Evolutionary conservation across 768 basidiomycete genomes (phyloP).

Genomic region (Erythrobasidium yunnanense): DNA sequence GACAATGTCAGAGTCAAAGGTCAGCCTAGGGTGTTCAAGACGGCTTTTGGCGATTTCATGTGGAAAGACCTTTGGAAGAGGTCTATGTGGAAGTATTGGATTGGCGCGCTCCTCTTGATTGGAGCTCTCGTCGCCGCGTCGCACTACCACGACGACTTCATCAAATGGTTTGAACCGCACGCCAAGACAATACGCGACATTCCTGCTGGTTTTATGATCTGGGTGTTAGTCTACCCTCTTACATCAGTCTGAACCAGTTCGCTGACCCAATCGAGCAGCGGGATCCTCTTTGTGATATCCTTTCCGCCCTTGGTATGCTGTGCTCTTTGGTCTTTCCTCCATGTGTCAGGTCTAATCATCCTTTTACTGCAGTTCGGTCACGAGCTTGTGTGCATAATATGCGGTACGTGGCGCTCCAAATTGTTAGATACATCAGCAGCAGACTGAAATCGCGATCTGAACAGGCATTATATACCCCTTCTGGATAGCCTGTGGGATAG

Average conservation of each 20-base stretch:
- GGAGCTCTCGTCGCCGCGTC: slow-evolving; percentile 50
- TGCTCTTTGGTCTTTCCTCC: neutral
- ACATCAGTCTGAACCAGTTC: slow-evolving; percentile 40
- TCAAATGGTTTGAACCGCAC: slow-evolving; percentile 56
- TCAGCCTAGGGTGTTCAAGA: slow-evolving; percentile 6
- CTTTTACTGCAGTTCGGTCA: slow-evolving; percentile 59
- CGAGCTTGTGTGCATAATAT: slow-evolving; percentile 77
- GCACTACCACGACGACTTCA: slow-evolving; percentile 61
- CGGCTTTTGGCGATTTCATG: slow-evolving; percentile 10
- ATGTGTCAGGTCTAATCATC: neutral
- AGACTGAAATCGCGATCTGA: too few species aligned
- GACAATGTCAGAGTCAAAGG: neutral
- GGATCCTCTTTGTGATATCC: slow-evolving; percentile 66
- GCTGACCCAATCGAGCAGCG: slow-evolving; percentile 47
- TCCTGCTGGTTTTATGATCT: slow-evolving; percentile 13
- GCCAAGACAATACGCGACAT: slow-evolving; percentile 53
- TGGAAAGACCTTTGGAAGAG: slow-evolving; percentile 16
- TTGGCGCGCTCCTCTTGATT: slow-evolving; percentile 47
- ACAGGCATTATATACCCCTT: slow-evolving; percentile 84
- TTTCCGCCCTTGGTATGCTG: slow-evolving; percentile 61
- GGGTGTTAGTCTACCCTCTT: neutral
- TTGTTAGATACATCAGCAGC: too few species aligned
- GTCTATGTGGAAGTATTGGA: slow-evolving; percentile 31
- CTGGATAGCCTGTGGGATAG: slow-evolving; percentile 76
- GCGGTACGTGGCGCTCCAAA: too few species aligned